Evolutionary conservation across 2,329 filamentous ascomycete species (phyloP), one percentile per base, ranked within the genome.

Genomic region (Colletotrichum nymphaeae): DNA sequence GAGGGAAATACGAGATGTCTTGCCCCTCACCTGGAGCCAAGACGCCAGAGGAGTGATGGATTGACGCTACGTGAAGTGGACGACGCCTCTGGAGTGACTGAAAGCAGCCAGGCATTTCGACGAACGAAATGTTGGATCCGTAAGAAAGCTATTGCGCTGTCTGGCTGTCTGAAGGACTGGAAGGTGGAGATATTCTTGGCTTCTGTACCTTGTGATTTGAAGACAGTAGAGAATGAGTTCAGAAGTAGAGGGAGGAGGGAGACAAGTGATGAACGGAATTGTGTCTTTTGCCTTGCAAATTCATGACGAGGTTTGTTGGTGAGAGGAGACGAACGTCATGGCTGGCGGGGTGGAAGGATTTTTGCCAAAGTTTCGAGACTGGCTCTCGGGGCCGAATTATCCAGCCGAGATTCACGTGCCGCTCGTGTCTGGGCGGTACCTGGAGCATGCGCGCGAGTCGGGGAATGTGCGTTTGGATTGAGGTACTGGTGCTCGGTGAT

Each of bases 11-110:
- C 30, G 19, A 37, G 42, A 63, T 55, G 66, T 42, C 63, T 59
- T 58, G 0, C 42, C 53, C 69, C 63, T 72, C 26, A 55, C 5
- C 6, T 32, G 2, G 35, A 28, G 66, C 66, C 59, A 35, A 46
- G 69, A 26, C 69, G 65, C 22, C 14, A n/a, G 63, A 24, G 69
- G 35, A n/a, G 28, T 52, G 60, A 42, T 46, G 24, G 30, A 11
- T 24, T 28, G 55, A 16, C 12, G 35, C n/a, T 58, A 14, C 1
- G 35, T 14, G 26, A 30, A 19, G 19, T n/a, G 42, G 19, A 28
- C 49, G 35, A 11, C 19, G 42, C 19, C 19, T n/a, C 42, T 49
- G 5, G 60, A 26, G 19, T 49, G 42, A 49, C 42, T 19, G 59
- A 58, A 28, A 42, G 69, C 19, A 59, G 52, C 30, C 59, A 53